These are phyloP conservation scores for Hordeum pubiflorum DNA, from an alignment of 202 grass and related monocot genomes.

Conservation along the genomic window DNA sequence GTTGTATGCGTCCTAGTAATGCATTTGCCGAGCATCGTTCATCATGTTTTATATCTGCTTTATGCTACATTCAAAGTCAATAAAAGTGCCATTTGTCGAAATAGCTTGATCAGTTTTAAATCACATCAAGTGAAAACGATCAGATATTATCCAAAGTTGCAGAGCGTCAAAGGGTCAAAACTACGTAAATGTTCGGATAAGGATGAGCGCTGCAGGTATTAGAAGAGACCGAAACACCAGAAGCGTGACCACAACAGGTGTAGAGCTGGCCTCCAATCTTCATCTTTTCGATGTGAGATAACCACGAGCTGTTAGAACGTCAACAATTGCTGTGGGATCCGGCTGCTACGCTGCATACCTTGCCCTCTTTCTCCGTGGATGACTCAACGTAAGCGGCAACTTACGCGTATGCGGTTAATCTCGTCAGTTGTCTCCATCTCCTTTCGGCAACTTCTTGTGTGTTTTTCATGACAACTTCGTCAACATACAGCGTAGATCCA, in stretches of 20 bases:
- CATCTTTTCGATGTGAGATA: background rate
- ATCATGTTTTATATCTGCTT: too few relatives aligned
- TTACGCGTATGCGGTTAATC: background rate
- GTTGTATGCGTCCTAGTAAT: too few relatives aligned
- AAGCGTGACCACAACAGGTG: background rate
- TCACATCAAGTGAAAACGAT: too few relatives aligned
- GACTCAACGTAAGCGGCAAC: background rate
- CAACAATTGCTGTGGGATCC: background rate
- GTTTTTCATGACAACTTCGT: background rate
- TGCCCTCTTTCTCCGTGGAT: background rate
- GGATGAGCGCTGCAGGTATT: constrained; percentile 7
- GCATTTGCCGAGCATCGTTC: too few relatives aligned
- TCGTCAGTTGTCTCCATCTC: background rate
- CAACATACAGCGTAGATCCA: background rate
- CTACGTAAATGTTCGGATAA: background rate
- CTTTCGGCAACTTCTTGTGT: background rate
- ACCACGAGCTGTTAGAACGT: background rate
- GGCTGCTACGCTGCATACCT: background rate
- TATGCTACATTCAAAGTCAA: too few relatives aligned
- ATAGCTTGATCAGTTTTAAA: too few relatives aligned
- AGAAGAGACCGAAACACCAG: background rate
- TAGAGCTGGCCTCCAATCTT: background rate
- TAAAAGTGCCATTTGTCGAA: too few relatives aligned
- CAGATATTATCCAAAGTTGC: background rate
- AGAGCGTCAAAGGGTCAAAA: background rate